Evolutionary conservation across 2,329 filamentous ascomycete species (phyloP).

Genomic region (Colletotrichum sp.): DNA sequence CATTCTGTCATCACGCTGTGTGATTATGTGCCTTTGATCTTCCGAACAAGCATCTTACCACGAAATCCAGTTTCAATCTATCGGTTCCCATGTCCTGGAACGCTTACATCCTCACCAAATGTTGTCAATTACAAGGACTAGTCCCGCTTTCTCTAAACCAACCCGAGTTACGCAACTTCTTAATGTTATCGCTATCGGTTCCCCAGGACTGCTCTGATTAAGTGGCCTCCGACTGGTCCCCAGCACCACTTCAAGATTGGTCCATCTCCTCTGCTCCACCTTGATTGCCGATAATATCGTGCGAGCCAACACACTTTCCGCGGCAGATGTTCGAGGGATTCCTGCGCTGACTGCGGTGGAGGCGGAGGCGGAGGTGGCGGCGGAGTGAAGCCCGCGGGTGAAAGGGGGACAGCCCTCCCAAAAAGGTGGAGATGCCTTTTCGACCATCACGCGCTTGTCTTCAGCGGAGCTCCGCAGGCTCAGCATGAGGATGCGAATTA

Average conservation of each 20-base stretch:
- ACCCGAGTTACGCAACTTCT: background rate
- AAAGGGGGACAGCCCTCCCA: background rate
- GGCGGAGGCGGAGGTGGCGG: conserved; percentile 7
- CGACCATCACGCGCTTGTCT: background rate
- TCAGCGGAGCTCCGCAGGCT: conserved; percentile 4
- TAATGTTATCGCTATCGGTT: background rate
- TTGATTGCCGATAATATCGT: background rate
- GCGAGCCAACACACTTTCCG: background rate
- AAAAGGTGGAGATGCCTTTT: background rate
- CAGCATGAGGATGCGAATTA: background rate
- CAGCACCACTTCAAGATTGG: background rate
- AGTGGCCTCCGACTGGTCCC: background rate
- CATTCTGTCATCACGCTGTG: background rate
- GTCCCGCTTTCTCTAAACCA: background rate
- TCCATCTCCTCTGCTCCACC: background rate
- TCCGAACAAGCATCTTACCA: background rate
- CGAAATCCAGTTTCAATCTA: background rate
- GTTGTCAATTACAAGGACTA: background rate
- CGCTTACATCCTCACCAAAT: background rate
- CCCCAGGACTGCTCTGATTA: background rate
- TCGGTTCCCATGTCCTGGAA: background rate
- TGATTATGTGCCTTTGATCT: background rate
- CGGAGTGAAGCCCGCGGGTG: background rate
- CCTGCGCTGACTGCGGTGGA: background rate
- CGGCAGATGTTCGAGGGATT: background rate